phyloP scores from a whole-genome alignment of 2,329 filamentous ascomycete genomes.

The Ophiocordyceps australis region DNA sequence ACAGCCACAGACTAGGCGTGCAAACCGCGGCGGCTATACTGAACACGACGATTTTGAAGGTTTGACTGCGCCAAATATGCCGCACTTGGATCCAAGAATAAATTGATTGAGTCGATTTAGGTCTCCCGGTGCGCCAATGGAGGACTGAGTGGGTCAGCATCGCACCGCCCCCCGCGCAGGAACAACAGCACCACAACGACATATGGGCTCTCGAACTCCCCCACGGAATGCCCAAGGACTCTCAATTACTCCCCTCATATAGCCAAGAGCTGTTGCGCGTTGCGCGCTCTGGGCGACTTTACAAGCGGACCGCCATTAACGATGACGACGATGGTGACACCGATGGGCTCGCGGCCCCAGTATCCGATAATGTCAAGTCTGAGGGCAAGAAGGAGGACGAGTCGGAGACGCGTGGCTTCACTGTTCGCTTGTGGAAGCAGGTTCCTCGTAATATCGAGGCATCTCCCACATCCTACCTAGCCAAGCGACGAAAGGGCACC shows the following conservation, averaged over 20 bases:
- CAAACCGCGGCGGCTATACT: conserved; percentile 34
- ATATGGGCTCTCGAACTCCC: conserved; percentile 61
- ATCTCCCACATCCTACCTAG: conserved; percentile 32
- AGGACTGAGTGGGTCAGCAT: conserved; percentile 52
- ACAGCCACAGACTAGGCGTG: conserved; percentile 30
- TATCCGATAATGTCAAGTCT: conserved; percentile 28
- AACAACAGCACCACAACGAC: conserved; percentile 44
- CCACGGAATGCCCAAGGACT: conserved; percentile 71
- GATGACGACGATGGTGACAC: conserved; percentile 41
- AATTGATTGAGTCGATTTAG: no score
- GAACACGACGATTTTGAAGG: conserved; percentile 46
- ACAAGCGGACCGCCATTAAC: conserved; percentile 48
- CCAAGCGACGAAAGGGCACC: conserved; percentile 42
- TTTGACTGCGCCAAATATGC: conserved; percentile 9
- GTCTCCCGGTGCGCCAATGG: conserved; percentile 84
- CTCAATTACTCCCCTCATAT: conserved; percentile 55
- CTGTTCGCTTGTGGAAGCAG: conserved; percentile 42
- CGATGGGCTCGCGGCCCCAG: conserved; percentile 22
- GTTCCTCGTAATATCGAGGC: conserved; percentile 39
- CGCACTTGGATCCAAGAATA: no score
- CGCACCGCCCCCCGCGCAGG: conserved; percentile 44
- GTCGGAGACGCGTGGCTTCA: conserved; percentile 30
- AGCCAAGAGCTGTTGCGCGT: conserved; percentile 70
- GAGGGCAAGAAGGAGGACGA: conserved; percentile 52
- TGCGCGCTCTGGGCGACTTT: conserved; percentile 58